Evolutionary conservation across 2,329 filamentous ascomycete genomes (phyloP), one percentile per base, ranked within the genome.

Genomic region (Pseudogymnoascus sp.): DNA sequence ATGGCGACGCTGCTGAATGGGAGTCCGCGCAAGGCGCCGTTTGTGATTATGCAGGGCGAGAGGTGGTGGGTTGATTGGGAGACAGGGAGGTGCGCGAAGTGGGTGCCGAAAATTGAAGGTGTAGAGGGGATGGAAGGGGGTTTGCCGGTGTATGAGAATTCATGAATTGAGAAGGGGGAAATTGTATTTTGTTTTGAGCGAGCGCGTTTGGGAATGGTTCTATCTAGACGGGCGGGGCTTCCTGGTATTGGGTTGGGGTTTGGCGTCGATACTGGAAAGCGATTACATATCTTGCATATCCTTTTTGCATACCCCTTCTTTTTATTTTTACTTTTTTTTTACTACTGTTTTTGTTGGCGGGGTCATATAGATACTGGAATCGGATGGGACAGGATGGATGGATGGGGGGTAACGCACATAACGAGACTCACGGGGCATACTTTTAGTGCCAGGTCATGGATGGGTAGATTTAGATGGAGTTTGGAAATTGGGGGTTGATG

Each of bases 11-110:
- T 85, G 8, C 74, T 83, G 22, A 81, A 80, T 69, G 76, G 79
- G 61, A 81, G 78, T 62, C 82, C 82, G 22, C 75, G 82, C 59
- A 84, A 84, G 69, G 81, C 77, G 63, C 81, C 82, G 67, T 81
- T 81, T 65, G 77, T 85, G 61, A 78, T 85, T 67, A 75, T 75
- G 70, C 77, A 79, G 64, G 82, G 81, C 41, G 82, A 80, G 69
- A 76, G 81, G 67, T 85, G 81, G 80, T 77, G 78, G 62, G 80
- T 85, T 43, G 81, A 85, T 73, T 85, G 82, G 82, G 71, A 72
- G 12, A 83, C 80, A 14, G 82, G 82, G 37, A 76, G 77, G 61
- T 80, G 82, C 77, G 75, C 78, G 28, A 74, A 79, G 14, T 79
- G 82, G 18, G 72, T 79, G 16, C 81, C 54, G 41, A 59, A 61